A percentile compares a stretch with the other conserved stretches of the same genome.
Conservation (phyloP, 2,329 filamentous ascomycete species). For the Periglandula ipomoeae region DNA sequence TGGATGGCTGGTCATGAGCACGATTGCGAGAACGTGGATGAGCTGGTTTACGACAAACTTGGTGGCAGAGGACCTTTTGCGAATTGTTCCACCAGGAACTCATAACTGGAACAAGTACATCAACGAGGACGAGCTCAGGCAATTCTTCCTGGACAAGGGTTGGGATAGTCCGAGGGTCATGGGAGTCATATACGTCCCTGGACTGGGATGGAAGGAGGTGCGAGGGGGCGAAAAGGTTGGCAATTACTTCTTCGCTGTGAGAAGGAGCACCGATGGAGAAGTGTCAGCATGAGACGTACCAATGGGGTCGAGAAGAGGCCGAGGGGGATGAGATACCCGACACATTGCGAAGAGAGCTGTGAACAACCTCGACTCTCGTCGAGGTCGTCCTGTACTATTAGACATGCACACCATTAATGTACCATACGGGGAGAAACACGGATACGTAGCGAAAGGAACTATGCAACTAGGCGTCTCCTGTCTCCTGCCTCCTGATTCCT, state of each 20-base stretch:
- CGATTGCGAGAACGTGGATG: conserved; percentile 80
- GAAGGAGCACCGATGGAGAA: conserved; percentile 20
- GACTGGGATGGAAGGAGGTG: conserved; percentile 81
- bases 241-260: conserved; percentile 93
- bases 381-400: neutral
- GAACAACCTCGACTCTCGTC: neutral
- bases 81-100: conserved; percentile 84
- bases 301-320: too few relatives aligned
- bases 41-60: conserved; percentile 92
- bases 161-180: conserved; percentile 57
- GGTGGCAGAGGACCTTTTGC: conserved; percentile 76
- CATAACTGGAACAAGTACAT: conserved; percentile 98
- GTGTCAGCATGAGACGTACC: neutral
- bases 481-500: too few relatives aligned
- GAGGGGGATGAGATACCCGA: neutral
- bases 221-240: conserved; percentile 73
- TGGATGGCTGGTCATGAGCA: conserved; percentile 87
- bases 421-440: too few relatives aligned
- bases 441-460: too few relatives aligned
- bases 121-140: conserved; percentile 68
- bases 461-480: too few relatives aligned
- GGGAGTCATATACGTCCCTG: conserved; percentile 86
- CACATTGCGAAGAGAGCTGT: neutral
- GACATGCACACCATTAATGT: neutral
- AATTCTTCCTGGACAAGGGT: conserved; percentile 40